Percentiles rank a stretch among this genome's conserved stretches.
phyloP scores from a whole-genome alignment of 1,139 yeast species.

The Meyerozyma elateridarum region DNA sequence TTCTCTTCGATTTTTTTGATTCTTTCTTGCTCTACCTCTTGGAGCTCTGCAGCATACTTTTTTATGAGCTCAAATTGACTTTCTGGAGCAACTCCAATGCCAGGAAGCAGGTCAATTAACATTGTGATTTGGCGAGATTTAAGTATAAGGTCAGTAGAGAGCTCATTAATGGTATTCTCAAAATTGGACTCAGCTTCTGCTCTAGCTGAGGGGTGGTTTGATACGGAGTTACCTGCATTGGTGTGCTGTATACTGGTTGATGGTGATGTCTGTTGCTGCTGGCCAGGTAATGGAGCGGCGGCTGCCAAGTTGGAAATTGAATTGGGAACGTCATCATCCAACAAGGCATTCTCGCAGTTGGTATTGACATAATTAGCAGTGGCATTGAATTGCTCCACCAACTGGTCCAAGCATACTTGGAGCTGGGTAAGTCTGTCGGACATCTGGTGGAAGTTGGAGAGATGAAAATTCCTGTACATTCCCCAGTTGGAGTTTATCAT shows the following conservation, averaged over 20 bases:
- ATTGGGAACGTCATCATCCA: conserved; percentile 33
- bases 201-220: conserved; percentile 15
- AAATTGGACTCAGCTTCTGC: conserved; percentile 29
- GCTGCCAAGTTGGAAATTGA: conserved; percentile 42
- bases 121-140: conserved; percentile 84
- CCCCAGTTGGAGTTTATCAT: too few species aligned
- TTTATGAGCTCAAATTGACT: conserved; percentile 66
- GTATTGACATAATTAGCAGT: conserved; percentile 78
- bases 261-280: conserved; percentile 43
- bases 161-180: conserved; percentile 58
- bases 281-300: conserved; percentile 41
- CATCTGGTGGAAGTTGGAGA: too few species aligned
- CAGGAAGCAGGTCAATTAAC: conserved; percentile 86
- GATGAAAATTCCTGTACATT: too few species aligned
- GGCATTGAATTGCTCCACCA: conserved; percentile 88
- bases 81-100: conserved; percentile 78
- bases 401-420: conserved; percentile 86
- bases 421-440: conserved; percentile 89
- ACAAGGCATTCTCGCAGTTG: conserved; percentile 33
- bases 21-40: conserved; percentile 57
- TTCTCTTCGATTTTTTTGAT: conserved; percentile 58
- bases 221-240: conserved; percentile 15
- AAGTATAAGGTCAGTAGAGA: conserved; percentile 77
- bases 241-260: conserved; percentile 21
- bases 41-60: conserved; percentile 59